phyloP scores from a whole-genome alignment of 2,329 filamentous ascomycete genomes.

The Fusarium sp. region DNA sequence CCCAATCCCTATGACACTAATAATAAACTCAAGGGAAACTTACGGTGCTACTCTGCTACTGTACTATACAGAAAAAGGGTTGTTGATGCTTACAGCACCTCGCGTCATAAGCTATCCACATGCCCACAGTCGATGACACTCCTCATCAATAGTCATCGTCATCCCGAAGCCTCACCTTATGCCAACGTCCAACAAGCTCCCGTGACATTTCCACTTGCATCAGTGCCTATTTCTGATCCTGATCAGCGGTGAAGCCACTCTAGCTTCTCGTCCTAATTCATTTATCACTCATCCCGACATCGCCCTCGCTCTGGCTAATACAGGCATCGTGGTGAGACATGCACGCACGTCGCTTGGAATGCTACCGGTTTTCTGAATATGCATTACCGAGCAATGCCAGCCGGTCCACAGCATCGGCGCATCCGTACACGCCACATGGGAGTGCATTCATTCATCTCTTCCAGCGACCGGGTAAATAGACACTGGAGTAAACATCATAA shows the following conservation, averaged over 20 bases:
- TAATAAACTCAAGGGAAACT: not conserved
- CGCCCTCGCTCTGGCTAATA: not conserved
- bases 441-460: not conserved
- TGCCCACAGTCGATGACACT: not conserved
- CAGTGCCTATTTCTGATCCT: not conserved
- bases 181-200: not conserved
- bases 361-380: conserved; percentile 6
- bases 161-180: conserved; percentile 17
- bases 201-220: not conserved
- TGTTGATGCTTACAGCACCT: not conserved
- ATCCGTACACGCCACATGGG: conserved; percentile 20
- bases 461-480: conserved; percentile 4
- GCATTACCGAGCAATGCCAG: conserved; percentile 24
- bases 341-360: conserved; percentile 22
- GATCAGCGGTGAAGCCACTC: conserved; percentile 5
- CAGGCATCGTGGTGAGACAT: conserved; percentile 25
- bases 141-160: not conserved
- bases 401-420: conserved; percentile 13
- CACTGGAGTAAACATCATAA: not conserved
- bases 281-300: conserved; percentile 19
- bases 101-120: not conserved
- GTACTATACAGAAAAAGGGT: not conserved
- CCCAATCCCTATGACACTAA: not conserved
- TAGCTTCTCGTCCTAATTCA: not conserved
- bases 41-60: not conserved